Percentiles rank a stretch among this genome's conserved stretches.
These are phyloP conservation scores for Fusarium sp. DNA, from an alignment of 2,329 filamentous ascomycete genomes.

Conservation along the genomic window DNA sequence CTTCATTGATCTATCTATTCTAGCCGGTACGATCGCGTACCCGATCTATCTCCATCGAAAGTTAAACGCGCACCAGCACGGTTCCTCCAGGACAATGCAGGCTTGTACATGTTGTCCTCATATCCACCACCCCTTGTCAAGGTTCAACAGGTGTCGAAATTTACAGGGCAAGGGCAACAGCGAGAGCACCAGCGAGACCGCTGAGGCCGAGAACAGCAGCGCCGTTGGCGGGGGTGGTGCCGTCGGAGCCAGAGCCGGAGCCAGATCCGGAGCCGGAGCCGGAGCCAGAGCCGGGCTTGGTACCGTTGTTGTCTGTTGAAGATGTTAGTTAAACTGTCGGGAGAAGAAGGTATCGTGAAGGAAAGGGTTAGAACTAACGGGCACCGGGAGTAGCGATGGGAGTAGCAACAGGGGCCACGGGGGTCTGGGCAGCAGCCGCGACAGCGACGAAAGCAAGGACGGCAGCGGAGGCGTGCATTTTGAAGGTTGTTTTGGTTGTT, in stretches of 20 bases:
- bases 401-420: conserved; percentile 38
- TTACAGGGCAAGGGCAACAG: conserved; percentile 47
- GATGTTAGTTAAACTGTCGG: conserved; percentile 24
- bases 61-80: conserved; percentile 45
- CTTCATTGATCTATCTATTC: conserved; percentile 43
- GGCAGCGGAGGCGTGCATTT: conserved; percentile 46
- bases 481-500: conserved; percentile 34
- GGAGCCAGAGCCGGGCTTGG: conserved; percentile 28
- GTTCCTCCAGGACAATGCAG: conserved; percentile 32
- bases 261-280: conserved; percentile 30
- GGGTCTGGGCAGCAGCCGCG: conserved; percentile 41
- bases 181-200: conserved; percentile 44
- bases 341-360: conserved; percentile 18
- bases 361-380: conserved; percentile 31
- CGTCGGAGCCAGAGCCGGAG: conserved; percentile 13
- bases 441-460: conserved; percentile 48
- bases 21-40: conserved; percentile 33
- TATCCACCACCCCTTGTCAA: conserved; percentile 20
- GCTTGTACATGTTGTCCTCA: conserved; percentile 17
- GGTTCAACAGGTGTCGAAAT: conserved; percentile 9
- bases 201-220: conserved; percentile 40
- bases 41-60: conserved; percentile 43
- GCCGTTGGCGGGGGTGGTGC: conserved; percentile 34
- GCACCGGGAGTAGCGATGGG: conserved; percentile 37
- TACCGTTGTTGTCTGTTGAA: conserved; percentile 34